Evolutionary conservation across 2,329 filamentous ascomycete genomes (phyloP), one percentile per base, ranked within the genome.

Genomic region (Sarocladium brachiariae): DNA sequence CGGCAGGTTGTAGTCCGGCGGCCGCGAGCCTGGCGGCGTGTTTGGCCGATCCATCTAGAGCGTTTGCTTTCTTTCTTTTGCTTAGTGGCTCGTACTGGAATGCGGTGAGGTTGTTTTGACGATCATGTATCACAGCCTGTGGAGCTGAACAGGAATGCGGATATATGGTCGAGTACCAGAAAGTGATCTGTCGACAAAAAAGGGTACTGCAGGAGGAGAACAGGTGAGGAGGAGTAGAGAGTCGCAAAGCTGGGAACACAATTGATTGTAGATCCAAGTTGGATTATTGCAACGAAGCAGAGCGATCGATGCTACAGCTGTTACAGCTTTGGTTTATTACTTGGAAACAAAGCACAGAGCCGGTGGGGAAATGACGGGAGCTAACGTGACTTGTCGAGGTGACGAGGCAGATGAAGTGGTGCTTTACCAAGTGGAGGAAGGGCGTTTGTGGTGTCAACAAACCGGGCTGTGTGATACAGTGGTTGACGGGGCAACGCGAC

Each of bases 1-100:
- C 18, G 76, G 76, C 50, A 80, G 70, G 55, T 70, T 70, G 59
- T 84, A 84, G 55, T 80, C 77, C 27, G 80, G 79, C 53, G 76
- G 77, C 56, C 73, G 68, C 30, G 72, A 70, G 39, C 19, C 13
- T n/a, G 7, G 21, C 25, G 76, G 75, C 57, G 71, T 73, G 58
- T 69, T 73, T 60, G 73, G 71, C 39, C 70, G 68, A 58, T 77
- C 74, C 76, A 80, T 80, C 50, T 43, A 10, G 16, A 21, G 6
- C 16, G 16, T 13, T 21, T 7, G 23, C 27, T 30, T 30, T 30
- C 27, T 30, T 30, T 30, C 27, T 7, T 13, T 30, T 30, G 27
- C 27, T 13, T 30, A n/a, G 7, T 30, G 16, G 6, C 19, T 16
- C 3, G 7, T 43, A 14, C 23, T 43, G 39, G 39, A 43, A 43